phyloP scores from a whole-genome alignment of 2,329 filamentous ascomycete genomes.

The Aspergillus pseudoglaucus region DNA sequence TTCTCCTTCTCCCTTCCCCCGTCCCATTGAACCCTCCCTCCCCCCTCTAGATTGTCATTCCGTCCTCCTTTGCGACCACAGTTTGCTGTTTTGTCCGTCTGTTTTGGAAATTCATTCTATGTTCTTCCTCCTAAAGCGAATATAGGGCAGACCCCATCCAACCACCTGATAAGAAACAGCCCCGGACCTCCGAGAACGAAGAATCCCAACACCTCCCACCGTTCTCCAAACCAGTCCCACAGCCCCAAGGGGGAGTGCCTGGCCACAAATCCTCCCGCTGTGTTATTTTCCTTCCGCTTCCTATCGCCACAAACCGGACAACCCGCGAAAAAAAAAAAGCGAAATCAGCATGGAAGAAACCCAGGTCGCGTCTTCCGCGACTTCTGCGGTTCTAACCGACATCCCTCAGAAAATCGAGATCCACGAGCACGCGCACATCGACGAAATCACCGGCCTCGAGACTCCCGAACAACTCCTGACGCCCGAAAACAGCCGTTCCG shows the following conservation, averaged over 20 bases:
- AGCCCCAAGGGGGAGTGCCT: not conserved
- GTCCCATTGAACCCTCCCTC: not conserved
- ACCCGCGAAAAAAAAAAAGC: constrained; percentile 13
- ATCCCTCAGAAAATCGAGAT: constrained; percentile 12
- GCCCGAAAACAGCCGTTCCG: constrained; percentile 39
- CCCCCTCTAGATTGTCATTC: not conserved
- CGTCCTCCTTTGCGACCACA: not conserved
- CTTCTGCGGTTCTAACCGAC: constrained; percentile 23
- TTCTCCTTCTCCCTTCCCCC: constrained; percentile 3
- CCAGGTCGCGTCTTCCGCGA: constrained; percentile 26
- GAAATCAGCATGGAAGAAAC: constrained; percentile 5
- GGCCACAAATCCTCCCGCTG: not conserved
- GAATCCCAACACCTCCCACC: not conserved
- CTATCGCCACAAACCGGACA: too few relatives aligned
- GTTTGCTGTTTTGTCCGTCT: not conserved
- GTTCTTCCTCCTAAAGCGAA: not conserved
- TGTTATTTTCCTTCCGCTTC: not conserved
- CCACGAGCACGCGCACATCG: constrained; percentile 16
- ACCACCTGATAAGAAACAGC: not conserved
- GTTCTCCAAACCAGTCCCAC: constrained; percentile 3
- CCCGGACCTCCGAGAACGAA: not conserved
- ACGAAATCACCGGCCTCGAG: constrained; percentile 28
- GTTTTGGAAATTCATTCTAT: not conserved
- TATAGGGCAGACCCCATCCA: not conserved
- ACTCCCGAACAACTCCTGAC: constrained; percentile 36